Percentiles rank a stretch among this genome's conserved stretches.
Conservation (phyloP, 768 basidiomycete species). For the Coprinopsis cinerea region DNA sequence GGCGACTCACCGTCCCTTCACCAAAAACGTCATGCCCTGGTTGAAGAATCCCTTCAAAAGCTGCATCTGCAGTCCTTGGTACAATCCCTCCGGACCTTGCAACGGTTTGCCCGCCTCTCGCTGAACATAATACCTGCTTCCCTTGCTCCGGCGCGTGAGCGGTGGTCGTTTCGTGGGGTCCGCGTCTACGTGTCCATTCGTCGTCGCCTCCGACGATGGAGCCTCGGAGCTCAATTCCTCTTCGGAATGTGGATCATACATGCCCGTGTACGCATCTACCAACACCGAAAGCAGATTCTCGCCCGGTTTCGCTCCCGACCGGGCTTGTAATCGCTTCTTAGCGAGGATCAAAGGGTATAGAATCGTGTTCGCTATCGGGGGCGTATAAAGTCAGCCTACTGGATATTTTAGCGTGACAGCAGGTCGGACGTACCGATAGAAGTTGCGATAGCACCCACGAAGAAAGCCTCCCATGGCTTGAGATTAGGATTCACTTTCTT, state of each 20-base stretch:
- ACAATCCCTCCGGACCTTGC: constrained; percentile 34
- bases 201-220: background rate
- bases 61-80: constrained; percentile 48
- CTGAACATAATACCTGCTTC: background rate
- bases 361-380: constrained; percentile 31
- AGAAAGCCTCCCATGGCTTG: constrained; percentile 41
- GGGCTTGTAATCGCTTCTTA: constrained; percentile 44
- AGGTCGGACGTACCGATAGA: constrained; percentile 31
- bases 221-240: background rate
- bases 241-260: constrained; percentile 9
- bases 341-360: constrained; percentile 57
- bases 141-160: background rate
- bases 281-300: constrained; percentile 32
- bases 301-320: constrained; percentile 23
- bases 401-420: too few relatives aligned
- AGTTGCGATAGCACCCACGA: constrained; percentile 52
- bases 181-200: background rate
- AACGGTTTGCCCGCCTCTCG: constrained; percentile 9
- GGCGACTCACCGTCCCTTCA: constrained; percentile 45
- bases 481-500: constrained; percentile 20
- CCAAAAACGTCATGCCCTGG: constrained; percentile 52
- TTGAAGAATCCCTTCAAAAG: constrained; percentile 49
- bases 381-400: background rate
- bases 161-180: background rate
- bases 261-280: constrained; percentile 28